Conservation (phyloP, 345 rosid species). For the Murraya koenigii region DNA sequence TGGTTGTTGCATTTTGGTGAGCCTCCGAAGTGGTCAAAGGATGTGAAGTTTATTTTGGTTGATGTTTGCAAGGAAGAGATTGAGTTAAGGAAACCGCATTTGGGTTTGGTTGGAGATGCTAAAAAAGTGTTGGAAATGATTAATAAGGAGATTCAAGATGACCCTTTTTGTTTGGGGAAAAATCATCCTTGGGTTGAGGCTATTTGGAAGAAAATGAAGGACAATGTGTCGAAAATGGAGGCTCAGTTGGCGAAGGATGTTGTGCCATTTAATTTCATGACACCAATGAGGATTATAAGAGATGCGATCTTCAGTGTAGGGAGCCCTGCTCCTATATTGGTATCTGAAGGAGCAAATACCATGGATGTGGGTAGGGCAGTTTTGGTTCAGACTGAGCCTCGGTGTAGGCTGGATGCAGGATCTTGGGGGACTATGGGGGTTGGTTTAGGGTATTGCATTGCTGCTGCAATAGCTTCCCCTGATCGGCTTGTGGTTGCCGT, state of each 20-base stretch:
- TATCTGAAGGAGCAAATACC: constrained; percentile 95
- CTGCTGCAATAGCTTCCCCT: constrained; percentile 94
- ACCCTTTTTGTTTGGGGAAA: constrained; percentile 82
- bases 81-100: constrained; percentile 65
- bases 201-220: constrained; percentile 61
- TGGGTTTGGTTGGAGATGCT: constrained; percentile 86
- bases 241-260: constrained; percentile 81
- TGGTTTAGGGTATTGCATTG: constrained; percentile 97
- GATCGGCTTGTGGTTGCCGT: constrained; percentile 87
- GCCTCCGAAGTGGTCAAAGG: constrained; percentile 86
- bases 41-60: constrained; percentile 77
- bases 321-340: constrained; percentile 84
- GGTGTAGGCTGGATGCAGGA: constrained; percentile 98
- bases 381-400: constrained; percentile 91
- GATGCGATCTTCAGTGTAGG: constrained; percentile 68
- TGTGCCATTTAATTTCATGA: constrained; percentile 86
- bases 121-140: constrained; percentile 62
- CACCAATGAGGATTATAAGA: constrained; percentile 94
- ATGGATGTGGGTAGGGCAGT: constrained; percentile 98
- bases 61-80: constrained; percentile 82
- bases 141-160: constrained; percentile 81
- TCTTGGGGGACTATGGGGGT: constrained; percentile 99
- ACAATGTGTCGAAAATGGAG: constrained; percentile 78
- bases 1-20: constrained; percentile 97
- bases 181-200: constrained; percentile 82